Percentiles rank a stretch among this genome's conserved stretches.
Evolutionary conservation across 2,329 filamentous ascomycete genomes (phyloP).

Genomic region (Exutisphaerella laricina): DNA sequence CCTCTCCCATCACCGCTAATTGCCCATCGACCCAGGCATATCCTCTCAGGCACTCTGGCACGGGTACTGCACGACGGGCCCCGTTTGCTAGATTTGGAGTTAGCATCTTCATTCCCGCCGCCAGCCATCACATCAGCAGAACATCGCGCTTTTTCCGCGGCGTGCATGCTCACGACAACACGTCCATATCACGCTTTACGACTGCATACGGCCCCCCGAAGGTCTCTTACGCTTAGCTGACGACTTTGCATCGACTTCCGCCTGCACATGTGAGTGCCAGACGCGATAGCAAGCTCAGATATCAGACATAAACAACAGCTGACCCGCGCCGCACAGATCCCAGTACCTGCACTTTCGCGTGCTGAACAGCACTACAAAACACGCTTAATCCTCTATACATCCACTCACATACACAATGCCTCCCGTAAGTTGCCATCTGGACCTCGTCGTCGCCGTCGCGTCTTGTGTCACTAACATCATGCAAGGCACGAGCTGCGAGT

Average conservation of each 20-base stretch:
- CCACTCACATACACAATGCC: slow-evolving; percentile 31
- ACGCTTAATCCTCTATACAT: slow-evolving; percentile 16
- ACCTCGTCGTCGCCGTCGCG: slow-evolving; percentile 8
- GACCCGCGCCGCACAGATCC: slow-evolving; percentile 24
- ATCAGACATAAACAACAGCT: slow-evolving; percentile 17
- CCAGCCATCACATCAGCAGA: slow-evolving; percentile 16
- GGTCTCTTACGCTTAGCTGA: slow-evolving; percentile 19
- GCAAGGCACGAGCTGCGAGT: slow-evolving; percentile 60
- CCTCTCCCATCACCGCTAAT: background rate
- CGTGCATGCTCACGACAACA: slow-evolving; percentile 31
- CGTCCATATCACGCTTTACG: slow-evolving; percentile 21
- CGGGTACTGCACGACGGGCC: slow-evolving; percentile 12
- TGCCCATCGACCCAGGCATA: too few relatives aligned
- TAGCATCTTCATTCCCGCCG: slow-evolving; percentile 16
- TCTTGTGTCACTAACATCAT: slow-evolving; percentile 37
- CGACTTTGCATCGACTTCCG: slow-evolving; percentile 13
- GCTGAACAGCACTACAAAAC: slow-evolving; percentile 10
- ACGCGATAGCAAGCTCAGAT: slow-evolving; percentile 1
- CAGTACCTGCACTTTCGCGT: slow-evolving; percentile 22
- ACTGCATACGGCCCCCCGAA: slow-evolving; percentile 19
- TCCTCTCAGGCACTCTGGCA: too few relatives aligned
- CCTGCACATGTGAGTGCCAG: slow-evolving; percentile 12
- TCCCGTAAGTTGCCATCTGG: slow-evolving; percentile 29
- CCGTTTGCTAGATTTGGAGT: slow-evolving; percentile 8
- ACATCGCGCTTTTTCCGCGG: slow-evolving; percentile 25